These are phyloP conservation scores for Nepenthes gracilis DNA, from an alignment of 148 eudicot species.

Conservation along the genomic window DNA sequence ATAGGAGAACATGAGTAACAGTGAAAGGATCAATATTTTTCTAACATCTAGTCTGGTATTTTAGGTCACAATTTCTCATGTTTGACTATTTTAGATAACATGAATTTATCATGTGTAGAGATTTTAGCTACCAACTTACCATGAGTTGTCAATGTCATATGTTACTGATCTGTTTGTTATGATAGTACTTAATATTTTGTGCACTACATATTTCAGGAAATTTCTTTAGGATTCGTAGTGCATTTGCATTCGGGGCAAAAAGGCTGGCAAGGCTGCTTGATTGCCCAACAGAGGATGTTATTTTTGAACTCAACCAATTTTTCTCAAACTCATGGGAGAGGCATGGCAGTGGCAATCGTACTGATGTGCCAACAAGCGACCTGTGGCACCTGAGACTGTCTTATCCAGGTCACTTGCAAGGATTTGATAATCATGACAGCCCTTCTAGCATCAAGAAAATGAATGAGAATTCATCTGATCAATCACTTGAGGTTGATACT, in stretches of 20 bases:
- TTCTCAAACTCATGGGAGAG: slow-evolving; percentile 83
- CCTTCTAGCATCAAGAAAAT: slow-evolving; percentile 14
- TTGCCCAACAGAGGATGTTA: slow-evolving; percentile 59
- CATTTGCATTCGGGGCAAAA: slow-evolving; percentile 81
- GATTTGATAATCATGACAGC: slow-evolving; percentile 14
- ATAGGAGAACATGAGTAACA: too few species aligned
- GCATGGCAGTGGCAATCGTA: slow-evolving; percentile 73
- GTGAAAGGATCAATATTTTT: too few species aligned
- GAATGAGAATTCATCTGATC: slow-evolving; percentile 16
- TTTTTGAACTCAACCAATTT: slow-evolving; percentile 63
- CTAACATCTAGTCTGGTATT: too few species aligned
- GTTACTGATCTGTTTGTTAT: background rate
- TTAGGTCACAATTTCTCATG: too few species aligned
- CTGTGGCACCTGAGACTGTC: slow-evolving; percentile 13
- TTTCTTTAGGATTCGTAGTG: slow-evolving; percentile 86
- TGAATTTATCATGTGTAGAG: too few species aligned
- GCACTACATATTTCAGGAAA: slow-evolving; percentile 35
- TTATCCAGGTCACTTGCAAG: slow-evolving; percentile 16
- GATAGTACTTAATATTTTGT: background rate
- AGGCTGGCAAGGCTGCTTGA: slow-evolving; percentile 69
- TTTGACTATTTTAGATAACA: too few species aligned
- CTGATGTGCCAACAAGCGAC: slow-evolving; percentile 52
- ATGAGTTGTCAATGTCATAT: background rate
- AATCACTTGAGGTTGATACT: slow-evolving; percentile 19
- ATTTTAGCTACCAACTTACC: background rate